phyloP scores from a whole-genome alignment of 345 rosid species.

The Populus davidiana region DNA sequence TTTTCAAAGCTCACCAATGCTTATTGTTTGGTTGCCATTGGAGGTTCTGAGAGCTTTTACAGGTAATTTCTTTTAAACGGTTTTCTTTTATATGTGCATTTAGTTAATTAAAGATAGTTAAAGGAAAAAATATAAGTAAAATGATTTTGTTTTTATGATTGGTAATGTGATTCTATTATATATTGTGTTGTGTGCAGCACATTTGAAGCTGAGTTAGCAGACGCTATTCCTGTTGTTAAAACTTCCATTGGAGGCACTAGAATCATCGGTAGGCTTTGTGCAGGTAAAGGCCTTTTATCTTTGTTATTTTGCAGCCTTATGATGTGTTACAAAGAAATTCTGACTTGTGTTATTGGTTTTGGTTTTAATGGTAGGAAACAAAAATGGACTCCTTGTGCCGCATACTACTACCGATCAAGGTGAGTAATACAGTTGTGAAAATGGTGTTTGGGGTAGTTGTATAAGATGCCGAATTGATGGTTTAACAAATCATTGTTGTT shows the following conservation, averaged over 20 bases:
- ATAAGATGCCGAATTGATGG: background rate
- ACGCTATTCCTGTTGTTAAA: conserved; percentile 82
- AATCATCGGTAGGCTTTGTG: conserved; percentile 85
- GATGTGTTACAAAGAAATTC: background rate
- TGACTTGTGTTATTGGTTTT: background rate
- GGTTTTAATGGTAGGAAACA: conserved; percentile 57
- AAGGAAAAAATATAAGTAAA: no score
- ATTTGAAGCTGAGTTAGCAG: conserved; percentile 79
- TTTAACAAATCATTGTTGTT: background rate
- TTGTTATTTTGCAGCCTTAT: background rate
- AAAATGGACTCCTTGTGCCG: conserved; percentile 89
- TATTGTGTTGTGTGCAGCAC: conserved; percentile 34
- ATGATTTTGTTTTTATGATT: no score
- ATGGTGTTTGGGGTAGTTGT: background rate
- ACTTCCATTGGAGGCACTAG: conserved; percentile 80
- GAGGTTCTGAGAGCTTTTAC: conserved; percentile 78
- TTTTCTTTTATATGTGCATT: background rate
- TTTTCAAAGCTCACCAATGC: conserved; percentile 89
- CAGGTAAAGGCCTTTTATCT: conserved; percentile 41
- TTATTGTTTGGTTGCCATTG: conserved; percentile 81
- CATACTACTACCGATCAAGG: conserved; percentile 97
- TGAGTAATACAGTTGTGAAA: conserved; percentile 19
- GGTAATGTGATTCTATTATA: background rate
- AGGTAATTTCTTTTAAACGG: conserved; percentile 38
- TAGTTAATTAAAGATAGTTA: no score